Percentiles rank a stretch among this genome's conserved stretches.
Conservation (phyloP, 176 grass and related monocot species). For the Metroxylon sagu region DNA sequence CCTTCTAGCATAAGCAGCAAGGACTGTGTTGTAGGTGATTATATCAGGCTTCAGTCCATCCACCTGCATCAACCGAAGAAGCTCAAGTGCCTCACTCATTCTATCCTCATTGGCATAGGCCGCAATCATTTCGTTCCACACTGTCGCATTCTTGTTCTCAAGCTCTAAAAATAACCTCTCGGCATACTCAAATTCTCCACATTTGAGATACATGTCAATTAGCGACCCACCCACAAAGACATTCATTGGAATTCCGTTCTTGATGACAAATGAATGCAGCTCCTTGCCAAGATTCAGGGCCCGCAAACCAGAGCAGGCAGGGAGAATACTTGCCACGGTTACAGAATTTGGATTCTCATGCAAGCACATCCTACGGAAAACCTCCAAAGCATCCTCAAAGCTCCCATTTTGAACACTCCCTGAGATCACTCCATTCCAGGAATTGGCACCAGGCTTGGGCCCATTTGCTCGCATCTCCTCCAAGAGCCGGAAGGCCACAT, state of each 20-base stretch:
- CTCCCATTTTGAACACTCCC: conserved; percentile 50
- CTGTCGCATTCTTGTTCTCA: conserved; percentile 34
- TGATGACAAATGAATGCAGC: conserved; percentile 43
- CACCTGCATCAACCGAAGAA: conserved; percentile 41
- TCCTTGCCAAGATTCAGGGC: conserved; percentile 41
- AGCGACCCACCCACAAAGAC: conserved; percentile 57
- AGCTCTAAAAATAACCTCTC: conserved; percentile 34
- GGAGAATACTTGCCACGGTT: conserved; percentile 55
- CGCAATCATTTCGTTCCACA: conserved; percentile 66
- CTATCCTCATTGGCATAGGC: conserved; percentile 37
- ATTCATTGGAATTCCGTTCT: conserved; percentile 34
- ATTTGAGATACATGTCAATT: conserved; percentile 50
- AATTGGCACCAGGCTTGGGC: conserved; percentile 35
- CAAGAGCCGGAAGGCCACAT: conserved; percentile 32
- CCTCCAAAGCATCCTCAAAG: conserved; percentile 30
- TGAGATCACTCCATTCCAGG: conserved; percentile 65
- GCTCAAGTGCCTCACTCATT: conserved; percentile 38
- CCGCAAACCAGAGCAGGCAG: conserved; percentile 41
- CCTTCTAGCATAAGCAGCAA: conserved; percentile 57
- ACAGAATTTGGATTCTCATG: conserved; percentile 36
- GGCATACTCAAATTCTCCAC: conserved; percentile 35
- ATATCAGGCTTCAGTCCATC: conserved; percentile 44
- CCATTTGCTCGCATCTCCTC: conserved; percentile 42
- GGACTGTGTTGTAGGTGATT: conserved; percentile 47
- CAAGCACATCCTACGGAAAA: conserved; percentile 48